A percentile compares a stretch with the other conserved stretches of the same genome.
These are phyloP conservation scores for Onygenales sp. DNA, from an alignment of 2,329 filamentous ascomycete species.

Conservation along the genomic window DNA sequence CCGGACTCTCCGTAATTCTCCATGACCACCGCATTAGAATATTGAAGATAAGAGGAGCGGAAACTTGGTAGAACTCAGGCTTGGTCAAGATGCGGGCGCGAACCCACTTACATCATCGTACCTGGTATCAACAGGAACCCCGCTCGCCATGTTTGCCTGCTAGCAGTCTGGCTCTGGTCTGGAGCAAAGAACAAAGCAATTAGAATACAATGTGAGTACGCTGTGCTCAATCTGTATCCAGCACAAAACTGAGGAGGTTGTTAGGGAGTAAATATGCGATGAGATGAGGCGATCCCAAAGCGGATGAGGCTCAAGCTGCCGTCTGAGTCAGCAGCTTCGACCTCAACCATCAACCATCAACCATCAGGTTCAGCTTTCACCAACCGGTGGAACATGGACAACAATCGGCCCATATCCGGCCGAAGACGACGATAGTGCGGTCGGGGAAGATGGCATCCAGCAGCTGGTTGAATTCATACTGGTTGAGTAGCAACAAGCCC, in stretches of 20 bases:
- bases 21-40: not conserved
- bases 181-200: not conserved
- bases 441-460: too few species aligned
- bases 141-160: not conserved
- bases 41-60: not conserved
- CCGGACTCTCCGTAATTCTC: constrained; percentile 22
- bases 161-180: not conserved
- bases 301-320: too few species aligned
- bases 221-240: not conserved
- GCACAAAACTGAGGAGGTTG: too few species aligned
- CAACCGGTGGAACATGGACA: too few species aligned
- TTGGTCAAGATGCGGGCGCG: not conserved
- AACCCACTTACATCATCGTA: not conserved
- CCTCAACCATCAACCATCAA: not conserved
- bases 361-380: not conserved
- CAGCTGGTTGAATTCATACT: too few species aligned
- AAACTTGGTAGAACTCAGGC: not conserved
- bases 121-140: not conserved
- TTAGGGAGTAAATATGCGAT: too few species aligned
- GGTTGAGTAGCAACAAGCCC: too few species aligned
- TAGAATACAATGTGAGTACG: not conserved
- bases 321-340: not conserved
- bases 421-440: too few species aligned
- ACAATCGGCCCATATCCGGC: too few species aligned
- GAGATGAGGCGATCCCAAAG: too few species aligned